phyloP scores from a whole-genome alignment of 805 yeast species.

The Komagataella pseudopastoris region DNA sequence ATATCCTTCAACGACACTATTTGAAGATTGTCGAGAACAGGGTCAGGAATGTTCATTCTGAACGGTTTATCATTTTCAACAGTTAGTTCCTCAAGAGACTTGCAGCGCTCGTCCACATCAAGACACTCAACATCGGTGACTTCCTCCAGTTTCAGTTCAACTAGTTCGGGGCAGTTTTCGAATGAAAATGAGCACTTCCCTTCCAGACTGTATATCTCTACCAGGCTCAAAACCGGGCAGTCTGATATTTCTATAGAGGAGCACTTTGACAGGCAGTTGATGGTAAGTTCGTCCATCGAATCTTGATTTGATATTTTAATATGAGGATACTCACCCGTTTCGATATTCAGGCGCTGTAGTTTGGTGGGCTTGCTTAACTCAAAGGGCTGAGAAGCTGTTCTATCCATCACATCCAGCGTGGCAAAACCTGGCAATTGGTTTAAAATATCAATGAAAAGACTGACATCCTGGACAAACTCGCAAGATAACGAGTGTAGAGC shows the following conservation, averaged over 20 bases:
- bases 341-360: background rate
- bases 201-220: background rate
- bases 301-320: background rate
- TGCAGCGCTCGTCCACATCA: background rate
- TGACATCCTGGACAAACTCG: background rate
- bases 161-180: background rate
- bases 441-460: background rate
- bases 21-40: background rate
- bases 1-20: background rate
- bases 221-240: background rate
- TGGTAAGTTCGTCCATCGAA: background rate
- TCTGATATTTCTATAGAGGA: background rate
- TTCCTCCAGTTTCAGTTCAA: background rate
- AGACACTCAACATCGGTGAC: background rate
- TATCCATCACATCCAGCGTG: background rate
- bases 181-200: background rate
- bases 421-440: background rate
- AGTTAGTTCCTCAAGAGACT: background rate
- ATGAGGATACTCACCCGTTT: background rate
- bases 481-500: background rate
- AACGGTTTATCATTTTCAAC: background rate
- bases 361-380: background rate
- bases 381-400: background rate
- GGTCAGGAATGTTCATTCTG: background rate
- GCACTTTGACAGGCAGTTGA: background rate